Percentiles rank a stretch among this genome's conserved stretches.
phyloP scores from a whole-genome alignment of 352 stramenopile species.

The Globisporangium irregulare region DNA sequence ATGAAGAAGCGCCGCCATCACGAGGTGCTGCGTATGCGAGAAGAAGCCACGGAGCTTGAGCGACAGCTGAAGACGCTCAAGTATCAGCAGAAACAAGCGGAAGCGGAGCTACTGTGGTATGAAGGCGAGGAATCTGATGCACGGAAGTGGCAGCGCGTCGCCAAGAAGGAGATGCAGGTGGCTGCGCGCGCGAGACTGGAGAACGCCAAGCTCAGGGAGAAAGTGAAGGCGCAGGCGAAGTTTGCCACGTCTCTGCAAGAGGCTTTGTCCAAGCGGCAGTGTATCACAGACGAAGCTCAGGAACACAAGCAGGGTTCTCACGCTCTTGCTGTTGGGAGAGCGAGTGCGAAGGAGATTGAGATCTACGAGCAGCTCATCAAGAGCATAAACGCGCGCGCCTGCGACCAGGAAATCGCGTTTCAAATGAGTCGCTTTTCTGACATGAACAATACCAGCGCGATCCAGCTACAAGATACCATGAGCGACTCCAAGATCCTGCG shows the following conservation, averaged over 20 bases:
- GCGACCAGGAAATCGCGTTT: conserved; percentile 18
- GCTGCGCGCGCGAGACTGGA: conserved; percentile 36
- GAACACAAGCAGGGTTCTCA: background rate
- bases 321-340: background rate
- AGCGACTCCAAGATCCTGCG: conserved; percentile 30
- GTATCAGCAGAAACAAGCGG: background rate
- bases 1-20: conserved; percentile 1
- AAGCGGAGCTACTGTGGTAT: background rate
- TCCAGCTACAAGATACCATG: conserved; percentile 2
- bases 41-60: background rate
- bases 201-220: conserved; percentile 42
- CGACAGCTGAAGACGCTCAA: background rate
- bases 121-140: background rate
- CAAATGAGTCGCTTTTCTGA: conserved; percentile 23
- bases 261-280: conserved; percentile 29
- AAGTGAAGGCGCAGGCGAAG: conserved; percentile 38
- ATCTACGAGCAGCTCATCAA: conserved; percentile 24
- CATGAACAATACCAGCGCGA: conserved; percentile 4
- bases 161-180: conserved; percentile 33
- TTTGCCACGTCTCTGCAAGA: conserved; percentile 38
- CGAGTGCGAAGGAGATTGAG: conserved; percentile 21
- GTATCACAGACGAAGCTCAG: conserved; percentile 18
- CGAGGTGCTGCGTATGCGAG: conserved; percentile 1
- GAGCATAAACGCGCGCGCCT: conserved; percentile 20
- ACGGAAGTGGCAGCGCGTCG: conserved; percentile 32